phyloP scores from a whole-genome alignment of 768 basidiomycete species.

The Saitozyma sp. region DNA sequence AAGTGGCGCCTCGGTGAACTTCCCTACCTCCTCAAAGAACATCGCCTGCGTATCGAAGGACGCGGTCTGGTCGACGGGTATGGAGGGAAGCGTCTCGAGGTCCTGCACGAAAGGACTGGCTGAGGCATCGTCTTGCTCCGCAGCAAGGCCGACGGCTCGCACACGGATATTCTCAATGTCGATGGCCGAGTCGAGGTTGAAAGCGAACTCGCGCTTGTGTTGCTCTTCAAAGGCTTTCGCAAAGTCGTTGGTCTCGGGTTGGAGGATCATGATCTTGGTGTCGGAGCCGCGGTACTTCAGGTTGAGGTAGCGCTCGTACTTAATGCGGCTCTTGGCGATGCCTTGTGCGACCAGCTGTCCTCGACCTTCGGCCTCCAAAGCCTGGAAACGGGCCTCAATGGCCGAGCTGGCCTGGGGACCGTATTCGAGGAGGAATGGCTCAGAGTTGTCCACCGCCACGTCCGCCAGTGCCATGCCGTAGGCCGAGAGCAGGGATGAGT shows the following conservation, averaged over 20 bases:
- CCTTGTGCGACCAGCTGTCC: conserved; percentile 73
- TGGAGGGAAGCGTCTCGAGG: conserved; percentile 60
- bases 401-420: conserved; percentile 61
- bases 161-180: conserved; percentile 88
- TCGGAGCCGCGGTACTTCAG: conserved; percentile 57
- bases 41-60: background rate
- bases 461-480: conserved; percentile 69
- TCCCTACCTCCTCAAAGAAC: background rate
- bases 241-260: conserved; percentile 68
- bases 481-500: conserved; percentile 89
- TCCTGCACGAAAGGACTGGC: conserved; percentile 64
- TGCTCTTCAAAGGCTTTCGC: conserved; percentile 72
- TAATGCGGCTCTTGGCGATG: conserved; percentile 70
- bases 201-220: conserved; percentile 87
- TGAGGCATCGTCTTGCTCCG: conserved; percentile 49
- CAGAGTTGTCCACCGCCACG: conserved; percentile 19
- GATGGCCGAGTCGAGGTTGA: conserved; percentile 81
- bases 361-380: conserved; percentile 63
- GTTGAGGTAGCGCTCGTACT: conserved; percentile 64
- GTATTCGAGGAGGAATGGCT: conserved; percentile 46
- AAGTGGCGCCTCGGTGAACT: conserved; percentile 67
- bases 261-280: conserved; percentile 77
- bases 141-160: background rate
- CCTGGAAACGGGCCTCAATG: conserved; percentile 70
- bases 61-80: conserved; percentile 49